These are phyloP conservation scores for barrel medic (Medicago truncatula) DNA, from an alignment of 306 rosid species.

Conservation along the genomic window DNA sequence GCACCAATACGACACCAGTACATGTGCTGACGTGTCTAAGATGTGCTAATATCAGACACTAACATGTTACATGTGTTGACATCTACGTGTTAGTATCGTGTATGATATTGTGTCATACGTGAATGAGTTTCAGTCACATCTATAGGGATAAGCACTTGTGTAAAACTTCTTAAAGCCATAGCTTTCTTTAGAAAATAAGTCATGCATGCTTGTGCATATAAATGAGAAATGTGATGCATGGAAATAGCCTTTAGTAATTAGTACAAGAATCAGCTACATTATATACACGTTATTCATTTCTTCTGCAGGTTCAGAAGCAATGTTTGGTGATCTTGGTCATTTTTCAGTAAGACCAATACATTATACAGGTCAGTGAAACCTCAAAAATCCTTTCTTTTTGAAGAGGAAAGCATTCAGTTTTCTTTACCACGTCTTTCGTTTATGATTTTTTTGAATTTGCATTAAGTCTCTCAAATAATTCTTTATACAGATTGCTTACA, in stretches of 20 bases:
- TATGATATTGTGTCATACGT: neutral
- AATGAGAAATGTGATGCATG: slow-evolving; percentile 26
- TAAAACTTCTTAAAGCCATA: neutral
- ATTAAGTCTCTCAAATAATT: neutral
- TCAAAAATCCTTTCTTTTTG: slow-evolving; percentile 19
- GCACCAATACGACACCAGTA: too few species aligned
- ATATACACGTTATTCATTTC: neutral
- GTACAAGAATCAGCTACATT: neutral
- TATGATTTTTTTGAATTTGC: slow-evolving; percentile 6
- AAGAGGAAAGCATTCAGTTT: slow-evolving; percentile 2
- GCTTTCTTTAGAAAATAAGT: slow-evolving; percentile 11
- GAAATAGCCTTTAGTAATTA: neutral
- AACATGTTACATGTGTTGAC: too few species aligned
- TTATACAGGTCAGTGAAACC: slow-evolving; percentile 58
- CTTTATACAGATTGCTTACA: slow-evolving; percentile 63
- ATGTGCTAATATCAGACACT: too few species aligned
- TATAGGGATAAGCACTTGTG: neutral
- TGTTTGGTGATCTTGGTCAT: slow-evolving; percentile 88
- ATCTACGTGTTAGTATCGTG: too few species aligned
- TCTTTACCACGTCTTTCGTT: neutral
- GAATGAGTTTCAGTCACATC: neutral
- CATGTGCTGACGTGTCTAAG: too few species aligned
- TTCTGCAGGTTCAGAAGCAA: slow-evolving; percentile 76
- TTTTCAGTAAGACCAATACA: slow-evolving; percentile 69
- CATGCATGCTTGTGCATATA: slow-evolving; percentile 3